Base-by-base conservation (phyloP, 352 stramenopile genomes). In the Pythium graminicola region DNA sequence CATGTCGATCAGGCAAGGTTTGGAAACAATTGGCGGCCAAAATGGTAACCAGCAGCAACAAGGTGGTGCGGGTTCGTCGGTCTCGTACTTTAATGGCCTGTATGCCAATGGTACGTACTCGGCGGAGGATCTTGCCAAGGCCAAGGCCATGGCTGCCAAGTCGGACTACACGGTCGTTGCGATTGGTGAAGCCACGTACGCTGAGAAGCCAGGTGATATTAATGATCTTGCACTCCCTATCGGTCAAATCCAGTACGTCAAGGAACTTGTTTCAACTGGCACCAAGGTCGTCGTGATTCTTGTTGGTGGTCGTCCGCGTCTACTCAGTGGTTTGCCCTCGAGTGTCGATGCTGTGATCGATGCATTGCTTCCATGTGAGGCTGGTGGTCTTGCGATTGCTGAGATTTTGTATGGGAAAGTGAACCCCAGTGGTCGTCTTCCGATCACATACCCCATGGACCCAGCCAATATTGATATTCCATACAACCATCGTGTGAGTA, bases 151-250 rank as follows among this genome's bases (percentile, higher is more conserved):
- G 24, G 81, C 81, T 9, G 59, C 60, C 14, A 54, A 70, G 17
- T 61, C 80, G 6, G 48, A 72, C 9, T 86, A 89, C 62, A 87
- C 83, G 0, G 70, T 96, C 22, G 70, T 87, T 6, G 81, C 76
- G 27, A 75, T 95, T 29, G 86, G 86, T 16, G 86, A 96, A 53
- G 31, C 41, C 7, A 60, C 70, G 0, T 96, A 95, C 57, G 68
- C 85, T 5, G 86, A 96, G 54, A 95, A 95, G 48, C 67, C 75
- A 2, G 86, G 86, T 3, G 86, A 96, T 54, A 89, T 96, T 40
- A 60, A 89, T 26, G 77, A 95, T 48, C 48, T 92, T 11, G 67
- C 65, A 0, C 61, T 95, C 7, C 70, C 85, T 0, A 16, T 33
- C 1, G 81, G 84, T 6, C 81, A 95, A 50, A 58, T 90, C 22